Evolutionary conservation across 805 yeast genomes (phyloP).

Genomic region (Priceomyces medius): DNA sequence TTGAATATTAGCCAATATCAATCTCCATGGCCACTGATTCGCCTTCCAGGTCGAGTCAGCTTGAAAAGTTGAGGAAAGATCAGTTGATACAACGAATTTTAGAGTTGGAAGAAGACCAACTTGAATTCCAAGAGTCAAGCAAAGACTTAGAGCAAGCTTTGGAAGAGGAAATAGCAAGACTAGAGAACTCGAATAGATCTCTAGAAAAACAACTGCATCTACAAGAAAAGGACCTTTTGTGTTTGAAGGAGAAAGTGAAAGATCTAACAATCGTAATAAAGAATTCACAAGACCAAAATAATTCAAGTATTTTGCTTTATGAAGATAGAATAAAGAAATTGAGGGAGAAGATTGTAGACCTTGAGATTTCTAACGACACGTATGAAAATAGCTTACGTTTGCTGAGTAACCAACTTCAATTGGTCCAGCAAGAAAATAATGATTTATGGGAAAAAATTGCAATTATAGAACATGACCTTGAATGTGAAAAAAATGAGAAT

Average conservation of each 20-base stretch:
- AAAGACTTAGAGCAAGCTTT: slow-evolving; percentile 45
- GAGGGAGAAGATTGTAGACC: slow-evolving; percentile 33
- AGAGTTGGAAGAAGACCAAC: slow-evolving; percentile 37
- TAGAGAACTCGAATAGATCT: slow-evolving; percentile 25
- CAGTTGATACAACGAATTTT: slow-evolving; percentile 27
- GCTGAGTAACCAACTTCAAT: slow-evolving; percentile 29
- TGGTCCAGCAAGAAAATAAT: slow-evolving; percentile 38
- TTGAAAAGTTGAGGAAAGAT: slow-evolving; percentile 13
- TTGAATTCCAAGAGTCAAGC: slow-evolving; percentile 44
- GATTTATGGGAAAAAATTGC: slow-evolving; percentile 44
- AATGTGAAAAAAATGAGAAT: slow-evolving; percentile 23
- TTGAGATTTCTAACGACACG: slow-evolving; percentile 44
- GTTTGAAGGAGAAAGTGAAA: slow-evolving; percentile 14
- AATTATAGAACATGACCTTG: slow-evolving; percentile 40
- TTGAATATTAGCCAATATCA: too few species aligned
- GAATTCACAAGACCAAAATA: slow-evolving; percentile 13
- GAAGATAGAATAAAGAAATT: slow-evolving; percentile 22
- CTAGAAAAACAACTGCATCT: slow-evolving; percentile 16
- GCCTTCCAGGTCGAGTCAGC: background rate
- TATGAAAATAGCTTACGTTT: slow-evolving; percentile 40
- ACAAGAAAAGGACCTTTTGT: slow-evolving; percentile 19
- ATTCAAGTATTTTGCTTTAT: slow-evolving; percentile 12
- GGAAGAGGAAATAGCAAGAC: slow-evolving; percentile 40
- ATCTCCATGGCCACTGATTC: background rate
- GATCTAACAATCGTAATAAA: slow-evolving; percentile 20